phyloP scores from a whole-genome alignment of 192 early-diverging fungal species.

The Jimgerdemannia lactiflua region DNA sequence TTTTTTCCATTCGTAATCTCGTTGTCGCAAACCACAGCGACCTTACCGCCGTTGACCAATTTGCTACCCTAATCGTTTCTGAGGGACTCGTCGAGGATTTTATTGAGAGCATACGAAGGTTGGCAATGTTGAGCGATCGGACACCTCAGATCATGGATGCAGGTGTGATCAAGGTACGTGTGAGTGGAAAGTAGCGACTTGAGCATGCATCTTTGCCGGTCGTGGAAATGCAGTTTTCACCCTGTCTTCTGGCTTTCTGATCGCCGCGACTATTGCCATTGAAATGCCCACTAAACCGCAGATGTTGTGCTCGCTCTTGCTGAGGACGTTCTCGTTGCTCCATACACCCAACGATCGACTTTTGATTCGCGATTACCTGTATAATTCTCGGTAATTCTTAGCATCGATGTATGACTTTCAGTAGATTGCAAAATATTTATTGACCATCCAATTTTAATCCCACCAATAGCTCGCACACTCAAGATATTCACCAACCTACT shows the following conservation, averaged over 20 bases:
- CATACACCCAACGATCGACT: background rate
- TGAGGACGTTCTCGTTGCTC: background rate
- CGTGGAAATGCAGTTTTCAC: no score
- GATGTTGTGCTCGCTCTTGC: background rate
- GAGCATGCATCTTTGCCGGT: no score
- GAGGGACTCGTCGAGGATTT: background rate
- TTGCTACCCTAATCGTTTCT: background rate
- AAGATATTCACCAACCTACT: background rate
- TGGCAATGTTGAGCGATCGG: background rate
- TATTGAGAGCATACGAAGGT: background rate
- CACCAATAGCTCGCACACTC: background rate
- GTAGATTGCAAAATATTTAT: background rate
- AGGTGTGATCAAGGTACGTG: background rate
- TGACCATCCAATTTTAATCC: background rate
- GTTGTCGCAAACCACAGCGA: background rate
- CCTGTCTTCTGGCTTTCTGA: no score
- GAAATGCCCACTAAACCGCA: no score
- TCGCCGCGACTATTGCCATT: no score
- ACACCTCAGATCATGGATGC: background rate
- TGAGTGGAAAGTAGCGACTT: no score
- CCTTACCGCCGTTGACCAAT: background rate
- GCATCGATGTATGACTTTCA: background rate
- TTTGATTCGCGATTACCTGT: background rate
- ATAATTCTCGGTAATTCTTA: background rate
- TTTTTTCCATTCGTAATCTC: background rate